A percentile compares a stretch with the other conserved stretches of the same genome.
phyloP scores from a whole-genome alignment of 257 asterid genomes.

The Salvia hispanica region DNA sequence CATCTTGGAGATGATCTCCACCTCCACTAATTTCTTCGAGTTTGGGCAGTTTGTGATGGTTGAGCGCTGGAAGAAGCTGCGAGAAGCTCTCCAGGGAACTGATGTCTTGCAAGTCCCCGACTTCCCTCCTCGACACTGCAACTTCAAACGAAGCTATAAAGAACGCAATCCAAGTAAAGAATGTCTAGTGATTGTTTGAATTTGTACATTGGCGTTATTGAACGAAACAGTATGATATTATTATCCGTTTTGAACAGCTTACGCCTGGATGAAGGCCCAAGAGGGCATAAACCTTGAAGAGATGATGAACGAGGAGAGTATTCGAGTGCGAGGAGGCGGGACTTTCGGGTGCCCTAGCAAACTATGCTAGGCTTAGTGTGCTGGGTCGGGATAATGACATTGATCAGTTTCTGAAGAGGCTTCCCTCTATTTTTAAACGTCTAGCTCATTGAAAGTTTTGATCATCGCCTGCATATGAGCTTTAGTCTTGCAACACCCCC shows the following conservation, averaged over 20 bases:
- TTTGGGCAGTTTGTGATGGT: slow-evolving; percentile 41
- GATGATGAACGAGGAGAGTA: slow-evolving; percentile 44
- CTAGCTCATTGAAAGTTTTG: too few species aligned
- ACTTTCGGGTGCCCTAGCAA: slow-evolving; percentile 51
- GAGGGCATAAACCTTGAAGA: slow-evolving; percentile 43
- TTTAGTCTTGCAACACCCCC: not conserved
- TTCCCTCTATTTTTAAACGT: too few species aligned
- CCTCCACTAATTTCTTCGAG: slow-evolving; percentile 49
- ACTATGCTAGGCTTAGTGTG: slow-evolving; percentile 53
- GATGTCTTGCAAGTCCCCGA: slow-evolving; percentile 39
- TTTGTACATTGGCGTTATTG: not conserved
- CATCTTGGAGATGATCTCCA: slow-evolving; percentile 46
- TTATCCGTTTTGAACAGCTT: slow-evolving; percentile 45
- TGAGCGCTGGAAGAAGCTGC: slow-evolving; percentile 57
- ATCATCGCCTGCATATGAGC: too few species aligned
- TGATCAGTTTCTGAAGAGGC: too few species aligned
- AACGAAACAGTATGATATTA: not conserved
- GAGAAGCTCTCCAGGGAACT: slow-evolving; percentile 31
- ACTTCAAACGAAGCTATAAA: slow-evolving; percentile 35
- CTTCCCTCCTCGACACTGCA: slow-evolving; percentile 51
- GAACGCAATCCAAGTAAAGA: slow-evolving; percentile 54
- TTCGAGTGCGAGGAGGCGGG: slow-evolving; percentile 56
- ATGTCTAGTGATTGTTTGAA: not conserved
- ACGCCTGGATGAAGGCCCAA: slow-evolving; percentile 73
- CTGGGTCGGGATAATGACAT: not conserved